phyloP scores from a whole-genome alignment of 371 early-diverging fungal species.

The Mortierella sp. region DNA sequence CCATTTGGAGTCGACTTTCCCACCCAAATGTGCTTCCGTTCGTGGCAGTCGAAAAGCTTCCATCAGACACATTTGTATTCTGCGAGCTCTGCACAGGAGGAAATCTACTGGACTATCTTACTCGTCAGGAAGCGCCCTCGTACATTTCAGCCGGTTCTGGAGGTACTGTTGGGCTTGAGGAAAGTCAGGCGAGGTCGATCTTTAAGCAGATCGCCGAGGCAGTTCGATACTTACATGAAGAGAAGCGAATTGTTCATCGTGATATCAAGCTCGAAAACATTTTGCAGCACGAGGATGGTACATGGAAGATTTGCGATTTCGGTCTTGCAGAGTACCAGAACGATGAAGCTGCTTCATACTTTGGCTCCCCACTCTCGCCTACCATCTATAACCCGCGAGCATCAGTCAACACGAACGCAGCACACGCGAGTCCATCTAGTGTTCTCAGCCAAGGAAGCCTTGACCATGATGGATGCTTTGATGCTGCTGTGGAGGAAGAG shows the following conservation, averaged over 20 bases:
- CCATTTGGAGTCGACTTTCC: conserved; percentile 77
- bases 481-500: conserved; percentile 16
- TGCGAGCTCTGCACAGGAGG: conserved; percentile 77
- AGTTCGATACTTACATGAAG: conserved; percentile 89
- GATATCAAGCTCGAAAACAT: conserved; percentile 98
- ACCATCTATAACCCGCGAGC: conserved; percentile 34
- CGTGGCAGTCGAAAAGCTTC: conserved; percentile 72
- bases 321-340: conserved; percentile 77
- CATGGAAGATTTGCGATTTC: conserved; percentile 91
- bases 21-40: conserved; percentile 79
- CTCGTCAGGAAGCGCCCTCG: conserved; percentile 4
- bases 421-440: conserved; percentile 7
- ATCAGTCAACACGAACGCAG: not conserved
- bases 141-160: conserved; percentile 16
- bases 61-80: conserved; percentile 75
- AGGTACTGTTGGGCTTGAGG: conserved; percentile 52
- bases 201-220: conserved; percentile 87
- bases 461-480: conserved; percentile 9
- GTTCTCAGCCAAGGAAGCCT: not conserved
- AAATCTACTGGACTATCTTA: conserved; percentile 52
- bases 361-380: conserved; percentile 52
- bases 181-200: conserved; percentile 60
- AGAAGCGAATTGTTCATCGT: conserved; percentile 90
- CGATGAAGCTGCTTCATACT: conserved; percentile 36
- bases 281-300: conserved; percentile 63